A percentile compares a stretch with the other conserved stretches of the same genome.
Conservation (phyloP, 164 flowering plant genomes). For the Litsea cubeba region DNA sequence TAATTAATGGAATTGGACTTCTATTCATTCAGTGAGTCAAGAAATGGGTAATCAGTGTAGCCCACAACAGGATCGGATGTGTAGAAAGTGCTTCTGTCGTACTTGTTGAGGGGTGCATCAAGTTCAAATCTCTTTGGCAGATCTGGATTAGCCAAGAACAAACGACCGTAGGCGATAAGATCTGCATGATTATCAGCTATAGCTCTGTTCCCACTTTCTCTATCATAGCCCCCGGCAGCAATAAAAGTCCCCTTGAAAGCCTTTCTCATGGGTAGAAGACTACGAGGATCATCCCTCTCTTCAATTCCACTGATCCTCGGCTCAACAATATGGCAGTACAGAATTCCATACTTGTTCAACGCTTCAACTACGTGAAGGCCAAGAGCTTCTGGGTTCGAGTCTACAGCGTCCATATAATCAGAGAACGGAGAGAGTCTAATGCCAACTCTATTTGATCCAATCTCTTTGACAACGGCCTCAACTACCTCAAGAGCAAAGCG, state of each 20-base stretch:
- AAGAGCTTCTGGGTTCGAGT: conserved; percentile 48
- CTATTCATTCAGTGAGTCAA: conserved; percentile 7
- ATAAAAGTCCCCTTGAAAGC: conserved; percentile 44
- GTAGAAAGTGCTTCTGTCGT: conserved; percentile 28
- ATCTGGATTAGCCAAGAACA: conserved; percentile 40
- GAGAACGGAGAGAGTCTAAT: conserved; percentile 10
- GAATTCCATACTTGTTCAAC: conserved; percentile 35
- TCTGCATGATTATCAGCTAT: conserved; percentile 28
- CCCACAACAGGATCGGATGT: conserved; percentile 30
- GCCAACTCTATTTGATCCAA: conserved; percentile 12
- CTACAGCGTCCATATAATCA: conserved; percentile 30
- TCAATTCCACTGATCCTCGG: conserved; percentile 32
- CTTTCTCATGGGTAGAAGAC: conserved; percentile 43
- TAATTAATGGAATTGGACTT: too few species aligned
- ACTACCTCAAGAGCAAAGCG: conserved; percentile 9
- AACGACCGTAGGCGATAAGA: conserved; percentile 28
- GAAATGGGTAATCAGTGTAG: conserved; percentile 37
- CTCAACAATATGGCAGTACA: conserved; percentile 49
- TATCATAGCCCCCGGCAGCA: conserved; percentile 39
- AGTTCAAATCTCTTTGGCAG: conserved; percentile 33
- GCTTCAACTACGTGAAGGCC: conserved; percentile 46
- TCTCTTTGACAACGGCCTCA: background rate
- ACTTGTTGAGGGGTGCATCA: conserved; percentile 31
- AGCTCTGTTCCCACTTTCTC: conserved; percentile 40
- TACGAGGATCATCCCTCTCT: conserved; percentile 19